These are phyloP conservation scores for Forsythia viridissima DNA, from an alignment of 257 asterid genomes.

Conservation along the genomic window DNA sequence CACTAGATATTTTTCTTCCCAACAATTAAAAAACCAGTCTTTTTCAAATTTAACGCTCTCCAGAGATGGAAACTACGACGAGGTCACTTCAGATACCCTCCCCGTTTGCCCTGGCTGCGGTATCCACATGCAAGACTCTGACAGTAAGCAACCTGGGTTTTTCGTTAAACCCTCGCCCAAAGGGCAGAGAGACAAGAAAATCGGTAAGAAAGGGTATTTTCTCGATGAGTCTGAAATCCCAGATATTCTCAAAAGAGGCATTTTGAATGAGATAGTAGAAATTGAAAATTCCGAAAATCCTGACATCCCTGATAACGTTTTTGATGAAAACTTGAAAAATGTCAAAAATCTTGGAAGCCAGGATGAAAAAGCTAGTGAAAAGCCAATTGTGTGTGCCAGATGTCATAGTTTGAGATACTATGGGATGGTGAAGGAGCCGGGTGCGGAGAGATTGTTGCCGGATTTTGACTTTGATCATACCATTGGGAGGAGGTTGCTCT, in stretches of 20 bases:
- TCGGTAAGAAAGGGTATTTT: slow-evolving; percentile 50
- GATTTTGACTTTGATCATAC: slow-evolving; percentile 90
- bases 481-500: slow-evolving; percentile 76
- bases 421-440: slow-evolving; percentile 63
- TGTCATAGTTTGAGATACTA: slow-evolving; percentile 81
- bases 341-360: slow-evolving; percentile 19
- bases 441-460: slow-evolving; percentile 73
- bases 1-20: slow-evolving; percentile 44
- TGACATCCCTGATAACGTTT: slow-evolving; percentile 28
- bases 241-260: slow-evolving; percentile 56
- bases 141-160: slow-evolving; percentile 69
- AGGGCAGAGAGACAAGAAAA: slow-evolving; percentile 45
- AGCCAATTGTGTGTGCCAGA: slow-evolving; percentile 75
- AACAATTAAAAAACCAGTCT: slow-evolving; percentile 28
- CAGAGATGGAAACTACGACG: slow-evolving; percentile 87
- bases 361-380: slow-evolving; percentile 28
- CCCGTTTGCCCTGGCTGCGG: slow-evolving; percentile 87
- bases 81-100: slow-evolving; percentile 33
- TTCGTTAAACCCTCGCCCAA: slow-evolving; percentile 47
- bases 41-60: slow-evolving; percentile 32
- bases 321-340: slow-evolving; percentile 29
- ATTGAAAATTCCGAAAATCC: slow-evolving; percentile 23
- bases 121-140: slow-evolving; percentile 71
- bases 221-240: slow-evolving; percentile 65
- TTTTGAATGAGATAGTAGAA: slow-evolving; percentile 49